phyloP scores from a whole-genome alignment of 345 rosid genomes.

The Pseudoturritis turrita region DNA sequence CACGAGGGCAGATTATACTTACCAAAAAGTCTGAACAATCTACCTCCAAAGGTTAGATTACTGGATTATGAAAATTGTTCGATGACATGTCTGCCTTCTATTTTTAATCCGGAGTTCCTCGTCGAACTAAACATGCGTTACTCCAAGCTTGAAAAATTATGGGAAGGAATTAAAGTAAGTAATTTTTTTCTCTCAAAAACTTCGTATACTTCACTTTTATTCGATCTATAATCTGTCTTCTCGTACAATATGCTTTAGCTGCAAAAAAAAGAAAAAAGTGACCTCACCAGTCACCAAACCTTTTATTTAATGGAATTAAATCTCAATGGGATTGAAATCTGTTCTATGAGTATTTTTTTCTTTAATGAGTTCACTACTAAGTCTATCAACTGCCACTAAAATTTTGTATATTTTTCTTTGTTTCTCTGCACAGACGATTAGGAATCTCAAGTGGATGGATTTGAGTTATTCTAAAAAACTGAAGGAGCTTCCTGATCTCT shows the following conservation, averaged over 20 bases:
- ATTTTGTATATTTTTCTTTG: too few relatives aligned
- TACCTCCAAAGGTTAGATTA: neutral
- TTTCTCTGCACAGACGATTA: neutral
- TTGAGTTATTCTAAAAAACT: neutral
- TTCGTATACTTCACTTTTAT: neutral
- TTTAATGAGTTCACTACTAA: neutral
- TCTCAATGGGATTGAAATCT: too few relatives aligned
- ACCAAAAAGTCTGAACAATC: neutral
- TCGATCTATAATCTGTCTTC: neutral
- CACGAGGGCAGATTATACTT: too few relatives aligned
- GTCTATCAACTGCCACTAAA: too few relatives aligned
- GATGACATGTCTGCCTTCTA: slow-evolving; percentile 11
- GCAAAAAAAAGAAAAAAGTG: neutral
- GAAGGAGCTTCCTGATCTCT: slow-evolving; percentile 9
- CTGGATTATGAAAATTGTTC: slow-evolving; percentile 15
- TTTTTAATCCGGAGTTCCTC: neutral
- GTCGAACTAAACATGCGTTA: neutral
- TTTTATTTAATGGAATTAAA: too few relatives aligned
- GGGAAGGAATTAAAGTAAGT: slow-evolving; percentile 23
- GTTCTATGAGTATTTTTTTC: neutral
- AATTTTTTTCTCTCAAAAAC: too few relatives aligned
- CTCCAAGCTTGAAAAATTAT: slow-evolving; percentile 17
- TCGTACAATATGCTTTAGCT: neutral
- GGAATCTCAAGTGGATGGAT: slow-evolving; percentile 9
- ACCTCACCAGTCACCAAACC: neutral